phyloP scores from a whole-genome alignment of 768 basidiomycete genomes.

The Mycena rebaudengoi region DNA sequence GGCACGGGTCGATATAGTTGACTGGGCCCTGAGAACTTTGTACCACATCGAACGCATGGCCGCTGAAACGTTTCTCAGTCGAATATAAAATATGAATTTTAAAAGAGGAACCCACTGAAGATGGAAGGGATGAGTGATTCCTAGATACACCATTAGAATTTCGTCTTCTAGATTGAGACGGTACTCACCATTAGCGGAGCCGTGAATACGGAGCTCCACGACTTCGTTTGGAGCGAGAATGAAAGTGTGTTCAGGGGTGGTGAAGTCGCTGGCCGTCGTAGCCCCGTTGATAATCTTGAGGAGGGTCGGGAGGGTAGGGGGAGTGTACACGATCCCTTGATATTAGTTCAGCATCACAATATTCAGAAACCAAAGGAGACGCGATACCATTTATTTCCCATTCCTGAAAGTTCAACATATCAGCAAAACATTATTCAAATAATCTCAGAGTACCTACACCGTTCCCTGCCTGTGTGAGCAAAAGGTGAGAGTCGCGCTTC shows the following conservation, averaged over 20 bases:
- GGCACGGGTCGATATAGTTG: slow-evolving; percentile 33
- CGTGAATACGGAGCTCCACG: slow-evolving; percentile 32
- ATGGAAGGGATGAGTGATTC: not conserved
- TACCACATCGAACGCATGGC: slow-evolving; percentile 37
- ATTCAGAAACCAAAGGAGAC: too few species aligned
- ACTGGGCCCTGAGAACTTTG: slow-evolving; percentile 20
- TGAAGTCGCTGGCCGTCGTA: slow-evolving; percentile 24
- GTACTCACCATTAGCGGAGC: too few species aligned
- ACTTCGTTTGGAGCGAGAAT: slow-evolving; percentile 27
- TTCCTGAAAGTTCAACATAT: too few species aligned
- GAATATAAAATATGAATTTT: slow-evolving; percentile 21
- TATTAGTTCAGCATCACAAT: too few species aligned
- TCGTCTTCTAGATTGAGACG: too few species aligned
- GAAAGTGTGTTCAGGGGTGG: slow-evolving; percentile 27
- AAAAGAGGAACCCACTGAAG: slow-evolving; percentile 22
- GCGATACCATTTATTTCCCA: too few species aligned
- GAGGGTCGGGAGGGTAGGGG: slow-evolving; percentile 30
- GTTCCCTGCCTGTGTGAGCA: too few species aligned
- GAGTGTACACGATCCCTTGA: slow-evolving; percentile 27
- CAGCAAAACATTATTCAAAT: too few species aligned
- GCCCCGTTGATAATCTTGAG: slow-evolving; percentile 33
- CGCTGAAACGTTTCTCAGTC: slow-evolving; percentile 32
- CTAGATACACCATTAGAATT: too few species aligned
- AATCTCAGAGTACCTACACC: too few species aligned
- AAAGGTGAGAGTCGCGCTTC: too few species aligned